Evolutionary conservation across 129 eudicot species (phyloP).

Genomic region (Calendula officinalis): DNA sequence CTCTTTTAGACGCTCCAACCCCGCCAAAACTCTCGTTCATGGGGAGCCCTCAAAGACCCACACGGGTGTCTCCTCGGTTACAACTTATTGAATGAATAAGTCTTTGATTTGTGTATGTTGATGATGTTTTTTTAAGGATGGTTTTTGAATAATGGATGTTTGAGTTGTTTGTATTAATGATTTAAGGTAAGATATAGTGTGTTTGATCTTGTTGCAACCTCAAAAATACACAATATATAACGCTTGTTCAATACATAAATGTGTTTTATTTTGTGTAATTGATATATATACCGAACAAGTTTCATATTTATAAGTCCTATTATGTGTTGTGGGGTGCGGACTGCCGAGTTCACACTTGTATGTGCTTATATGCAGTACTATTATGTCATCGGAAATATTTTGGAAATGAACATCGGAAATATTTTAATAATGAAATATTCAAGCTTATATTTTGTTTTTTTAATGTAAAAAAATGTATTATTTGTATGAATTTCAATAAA

Average conservation of each 20-base stretch:
- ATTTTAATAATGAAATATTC: too few relatives aligned
- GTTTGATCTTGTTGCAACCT: background rate
- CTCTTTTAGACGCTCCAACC: slow-evolving; percentile 53
- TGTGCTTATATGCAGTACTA: background rate
- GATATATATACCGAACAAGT: too few relatives aligned
- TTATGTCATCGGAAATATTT: too few relatives aligned
- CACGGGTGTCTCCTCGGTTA: slow-evolving; percentile 26
- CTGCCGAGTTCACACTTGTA: background rate
- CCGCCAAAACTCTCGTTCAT: slow-evolving; percentile 32
- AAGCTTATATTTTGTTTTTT: too few relatives aligned
- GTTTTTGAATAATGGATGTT: slow-evolving; percentile 20
- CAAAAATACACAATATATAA: background rate
- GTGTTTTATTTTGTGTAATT: too few relatives aligned
- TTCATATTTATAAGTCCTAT: too few relatives aligned
- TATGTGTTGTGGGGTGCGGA: too few relatives aligned
- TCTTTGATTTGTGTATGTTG: slow-evolving; percentile 23
- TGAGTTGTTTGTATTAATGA: slow-evolving; percentile 8
- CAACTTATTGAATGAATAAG: slow-evolving; percentile 24
- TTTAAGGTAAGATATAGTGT: background rate
- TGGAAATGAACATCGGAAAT: too few relatives aligned
- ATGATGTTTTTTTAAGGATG: slow-evolving; percentile 17
- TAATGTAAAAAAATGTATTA: too few relatives aligned
- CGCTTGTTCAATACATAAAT: background rate
- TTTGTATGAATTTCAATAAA: too few relatives aligned
- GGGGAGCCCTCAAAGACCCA: slow-evolving; percentile 9